Evolutionary conservation across 208 protist species (phyloP).

Genomic region (Novymonas esmeraldas): DNA sequence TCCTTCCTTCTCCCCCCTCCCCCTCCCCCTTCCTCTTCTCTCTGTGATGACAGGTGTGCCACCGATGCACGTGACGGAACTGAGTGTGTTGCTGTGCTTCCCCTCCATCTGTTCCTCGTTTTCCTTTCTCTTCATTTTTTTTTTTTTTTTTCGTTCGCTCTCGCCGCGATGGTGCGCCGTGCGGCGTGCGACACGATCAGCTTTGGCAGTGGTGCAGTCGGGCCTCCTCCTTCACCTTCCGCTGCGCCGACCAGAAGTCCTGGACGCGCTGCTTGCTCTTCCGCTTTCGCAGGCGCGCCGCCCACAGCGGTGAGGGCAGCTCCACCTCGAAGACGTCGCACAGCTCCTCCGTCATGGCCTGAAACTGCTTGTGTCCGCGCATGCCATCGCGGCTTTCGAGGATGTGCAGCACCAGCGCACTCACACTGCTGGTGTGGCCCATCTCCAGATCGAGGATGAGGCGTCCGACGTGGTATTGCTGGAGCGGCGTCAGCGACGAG

Average conservation of each 20-base stretch:
- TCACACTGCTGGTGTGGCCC: slow-evolving; percentile 72
- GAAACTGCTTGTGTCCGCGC: slow-evolving; percentile 39
- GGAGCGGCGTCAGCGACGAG: slow-evolving; percentile 40
- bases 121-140: no score
- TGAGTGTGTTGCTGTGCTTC: no score
- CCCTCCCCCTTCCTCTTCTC: no score
- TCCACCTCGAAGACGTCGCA: slow-evolving; percentile 87
- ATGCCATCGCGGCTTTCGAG: slow-evolving; percentile 75
- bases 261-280: slow-evolving; percentile 42
- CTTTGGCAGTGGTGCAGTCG: slow-evolving; percentile 2
- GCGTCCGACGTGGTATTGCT: slow-evolving; percentile 58
- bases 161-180: no score
- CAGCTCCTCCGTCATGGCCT: slow-evolving; percentile 57
- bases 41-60: no score
- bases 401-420: slow-evolving; percentile 63
- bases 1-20: no score
- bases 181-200: neutral
- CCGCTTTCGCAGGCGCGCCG: slow-evolving; percentile 50
- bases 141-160: no score
- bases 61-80: no score
- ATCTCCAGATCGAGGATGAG: slow-evolving; percentile 79
- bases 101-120: no score
- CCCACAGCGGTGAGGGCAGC: slow-evolving; percentile 49
- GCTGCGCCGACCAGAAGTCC: slow-evolving; percentile 34
- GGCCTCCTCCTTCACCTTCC: slow-evolving; percentile 4